These are phyloP conservation scores for Pseudogymnoascus sp. DNA, from an alignment of 2,329 filamentous ascomycete genomes.

Conservation along the genomic window DNA sequence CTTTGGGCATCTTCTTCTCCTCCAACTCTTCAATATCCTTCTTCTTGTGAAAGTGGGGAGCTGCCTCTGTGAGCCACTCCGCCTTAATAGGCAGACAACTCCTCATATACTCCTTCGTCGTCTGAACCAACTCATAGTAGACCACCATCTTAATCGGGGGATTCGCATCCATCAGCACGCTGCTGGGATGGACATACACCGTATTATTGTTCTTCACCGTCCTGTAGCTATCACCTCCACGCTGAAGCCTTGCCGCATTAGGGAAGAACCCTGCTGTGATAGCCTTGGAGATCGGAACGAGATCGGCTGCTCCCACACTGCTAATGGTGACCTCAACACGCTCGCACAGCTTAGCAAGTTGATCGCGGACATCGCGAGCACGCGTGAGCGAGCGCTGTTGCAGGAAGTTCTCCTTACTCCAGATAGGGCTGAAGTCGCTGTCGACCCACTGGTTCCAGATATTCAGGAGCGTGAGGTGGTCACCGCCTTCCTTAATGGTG, in stretches of 20 bases:
- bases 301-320: constrained; percentile 60
- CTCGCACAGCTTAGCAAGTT: constrained; percentile 86
- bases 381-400: constrained; percentile 85
- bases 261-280: constrained; percentile 91
- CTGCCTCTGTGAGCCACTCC: constrained; percentile 79
- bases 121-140: constrained; percentile 76
- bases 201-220: constrained; percentile 86
- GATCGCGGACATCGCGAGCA: constrained; percentile 84
- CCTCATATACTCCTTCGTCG: constrained; percentile 87
- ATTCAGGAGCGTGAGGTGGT: constrained; percentile 81
- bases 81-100: constrained; percentile 77
- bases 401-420: constrained; percentile 87
- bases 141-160: constrained; percentile 74
- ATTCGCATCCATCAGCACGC: constrained; percentile 68
- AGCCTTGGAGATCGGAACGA: constrained; percentile 75
- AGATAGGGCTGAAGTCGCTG: constrained; percentile 77
- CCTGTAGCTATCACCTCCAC: constrained; percentile 78
- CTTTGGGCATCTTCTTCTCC: constrained; percentile 66
- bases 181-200: constrained; percentile 86
- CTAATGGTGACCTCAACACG: constrained; percentile 76
- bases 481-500: constrained; percentile 82
- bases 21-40: constrained; percentile 79
- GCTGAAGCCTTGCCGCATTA: constrained; percentile 77
- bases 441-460: constrained; percentile 96
- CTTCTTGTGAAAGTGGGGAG: constrained; percentile 91